Percentiles rank a stretch among this genome's conserved stretches.
phyloP scores from a whole-genome alignment of 768 basidiomycete species.

The Agrocybe chaxingu region DNA sequence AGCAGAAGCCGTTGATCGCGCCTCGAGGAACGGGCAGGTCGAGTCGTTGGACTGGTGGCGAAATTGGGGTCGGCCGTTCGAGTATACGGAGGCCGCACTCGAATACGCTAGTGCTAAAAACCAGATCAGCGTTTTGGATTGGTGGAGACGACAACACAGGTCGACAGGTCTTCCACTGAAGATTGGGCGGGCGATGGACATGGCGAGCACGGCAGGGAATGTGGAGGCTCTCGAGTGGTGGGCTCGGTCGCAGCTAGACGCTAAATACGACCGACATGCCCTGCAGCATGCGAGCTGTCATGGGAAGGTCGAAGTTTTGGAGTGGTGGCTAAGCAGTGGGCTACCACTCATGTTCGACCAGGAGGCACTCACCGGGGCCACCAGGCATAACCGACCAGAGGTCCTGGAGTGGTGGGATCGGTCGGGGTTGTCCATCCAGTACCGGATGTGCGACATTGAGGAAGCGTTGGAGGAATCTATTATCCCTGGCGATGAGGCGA shows the following conservation, averaged over 20 bases:
- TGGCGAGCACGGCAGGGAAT: conserved; percentile 76
- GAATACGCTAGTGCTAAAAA: conserved; percentile 79
- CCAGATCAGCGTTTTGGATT: conserved; percentile 72
- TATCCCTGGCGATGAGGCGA: conserved; percentile 70
- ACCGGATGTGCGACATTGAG: conserved; percentile 89
- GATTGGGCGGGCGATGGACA: conserved; percentile 82
- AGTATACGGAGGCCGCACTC: conserved; percentile 78
- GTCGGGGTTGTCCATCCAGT: conserved; percentile 75
- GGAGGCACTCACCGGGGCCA: conserved; percentile 77
- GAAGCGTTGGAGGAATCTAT: conserved; percentile 88
- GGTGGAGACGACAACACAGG: conserved; percentile 71
- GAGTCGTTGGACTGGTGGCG: conserved; percentile 82
- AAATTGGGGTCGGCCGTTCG: conserved; percentile 56
- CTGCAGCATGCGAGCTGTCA: conserved; percentile 77
- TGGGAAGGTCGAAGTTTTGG: conserved; percentile 74
- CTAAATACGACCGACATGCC: conserved; percentile 75
- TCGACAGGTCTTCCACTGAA: conserved; percentile 59
- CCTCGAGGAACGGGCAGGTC: conserved; percentile 75
- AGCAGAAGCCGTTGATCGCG: conserved; percentile 72
- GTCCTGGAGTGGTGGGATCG: conserved; percentile 89
- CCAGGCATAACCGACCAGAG: conserved; percentile 75
- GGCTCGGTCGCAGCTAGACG: conserved; percentile 73
- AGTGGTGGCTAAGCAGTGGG: conserved; percentile 83
- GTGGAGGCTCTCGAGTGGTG: conserved; percentile 83
- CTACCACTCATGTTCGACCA: conserved; percentile 77